These are phyloP conservation scores for Medicago arabica DNA, from an alignment of 306 rosid species.

Conservation along the genomic window DNA sequence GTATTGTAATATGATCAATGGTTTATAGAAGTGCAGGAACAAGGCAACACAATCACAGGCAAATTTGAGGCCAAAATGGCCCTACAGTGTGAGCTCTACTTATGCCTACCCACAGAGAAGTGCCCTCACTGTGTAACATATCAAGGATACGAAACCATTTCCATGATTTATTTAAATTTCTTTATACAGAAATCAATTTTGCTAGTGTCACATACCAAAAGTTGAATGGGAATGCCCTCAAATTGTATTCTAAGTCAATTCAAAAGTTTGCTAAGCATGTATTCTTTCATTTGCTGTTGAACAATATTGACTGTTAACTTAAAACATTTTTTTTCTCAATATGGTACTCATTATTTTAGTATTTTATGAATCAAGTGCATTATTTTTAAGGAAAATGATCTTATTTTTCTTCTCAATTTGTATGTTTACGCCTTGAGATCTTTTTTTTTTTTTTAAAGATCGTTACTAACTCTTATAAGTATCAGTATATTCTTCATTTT, in stretches of 20 bases:
- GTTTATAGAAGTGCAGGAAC: constrained; percentile 28
- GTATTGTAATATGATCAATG: constrained; percentile 30
- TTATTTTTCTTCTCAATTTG: too few relatives aligned
- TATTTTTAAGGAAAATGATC: too few relatives aligned
- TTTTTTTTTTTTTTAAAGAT: too few relatives aligned
- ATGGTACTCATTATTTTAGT: neutral
- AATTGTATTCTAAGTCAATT: neutral
- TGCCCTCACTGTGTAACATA: neutral
- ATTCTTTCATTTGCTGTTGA: neutral
- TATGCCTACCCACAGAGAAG: neutral
- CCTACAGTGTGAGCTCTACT: constrained; percentile 14
- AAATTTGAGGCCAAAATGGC: constrained; percentile 34
- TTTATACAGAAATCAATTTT: constrained; percentile 1
- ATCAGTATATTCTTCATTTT: too few relatives aligned
- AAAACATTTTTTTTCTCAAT: neutral
- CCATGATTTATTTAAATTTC: constrained; percentile 13
- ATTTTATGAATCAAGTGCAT: neutral
- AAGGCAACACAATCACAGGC: constrained; percentile 27
- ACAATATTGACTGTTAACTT: neutral
- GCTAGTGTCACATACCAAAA: constrained; percentile 13
- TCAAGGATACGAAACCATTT: neutral
- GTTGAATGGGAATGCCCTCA: neutral
- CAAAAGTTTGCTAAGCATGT: neutral
- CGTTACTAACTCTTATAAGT: too few relatives aligned
- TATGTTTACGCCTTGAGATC: too few relatives aligned